These are phyloP conservation scores for Jatropha multifida DNA, from an alignment of 441 rosid species.

Conservation along the genomic window DNA sequence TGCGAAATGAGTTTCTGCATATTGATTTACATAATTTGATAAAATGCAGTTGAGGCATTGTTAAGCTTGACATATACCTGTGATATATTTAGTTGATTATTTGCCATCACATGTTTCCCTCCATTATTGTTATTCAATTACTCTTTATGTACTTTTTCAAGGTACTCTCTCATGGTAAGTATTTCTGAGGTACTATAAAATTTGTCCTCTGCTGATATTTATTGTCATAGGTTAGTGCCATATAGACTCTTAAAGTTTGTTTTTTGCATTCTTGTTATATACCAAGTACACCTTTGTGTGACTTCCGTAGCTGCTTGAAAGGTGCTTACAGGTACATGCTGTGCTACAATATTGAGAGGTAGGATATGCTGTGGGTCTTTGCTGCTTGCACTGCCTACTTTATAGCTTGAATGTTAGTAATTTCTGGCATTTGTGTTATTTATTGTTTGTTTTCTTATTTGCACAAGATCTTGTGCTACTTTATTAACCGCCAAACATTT, in stretches of 20 bases:
- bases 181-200: slow-evolving; percentile 25
- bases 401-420: slow-evolving; percentile 48
- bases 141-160: slow-evolving; percentile 13
- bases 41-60: not conserved
- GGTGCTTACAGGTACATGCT: slow-evolving; percentile 56
- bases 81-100: slow-evolving; percentile 20
- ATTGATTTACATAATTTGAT: not conserved
- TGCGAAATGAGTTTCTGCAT: not conserved
- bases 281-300: slow-evolving; percentile 25
- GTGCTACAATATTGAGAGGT: slow-evolving; percentile 59
- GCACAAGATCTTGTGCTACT: slow-evolving; percentile 8
- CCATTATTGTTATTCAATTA: slow-evolving; percentile 21
- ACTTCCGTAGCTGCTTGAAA: slow-evolving; percentile 50
- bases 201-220: slow-evolving; percentile 26
- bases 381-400: slow-evolving; percentile 54
- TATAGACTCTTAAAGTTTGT: slow-evolving; percentile 26
- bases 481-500: not conserved
- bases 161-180: slow-evolving; percentile 26
- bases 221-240: slow-evolving; percentile 24
- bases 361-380: slow-evolving; percentile 57
- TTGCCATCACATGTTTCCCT: slow-evolving; percentile 8
- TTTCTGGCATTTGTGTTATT: slow-evolving; percentile 38
- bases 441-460: slow-evolving; percentile 23
- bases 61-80: not conserved
- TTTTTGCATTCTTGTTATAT: slow-evolving; percentile 25